A percentile compares a stretch with the other conserved stretches of the same genome.
These are phyloP conservation scores for Dioszegia crocea DNA, from an alignment of 768 basidiomycete species.

Conservation along the genomic window DNA sequence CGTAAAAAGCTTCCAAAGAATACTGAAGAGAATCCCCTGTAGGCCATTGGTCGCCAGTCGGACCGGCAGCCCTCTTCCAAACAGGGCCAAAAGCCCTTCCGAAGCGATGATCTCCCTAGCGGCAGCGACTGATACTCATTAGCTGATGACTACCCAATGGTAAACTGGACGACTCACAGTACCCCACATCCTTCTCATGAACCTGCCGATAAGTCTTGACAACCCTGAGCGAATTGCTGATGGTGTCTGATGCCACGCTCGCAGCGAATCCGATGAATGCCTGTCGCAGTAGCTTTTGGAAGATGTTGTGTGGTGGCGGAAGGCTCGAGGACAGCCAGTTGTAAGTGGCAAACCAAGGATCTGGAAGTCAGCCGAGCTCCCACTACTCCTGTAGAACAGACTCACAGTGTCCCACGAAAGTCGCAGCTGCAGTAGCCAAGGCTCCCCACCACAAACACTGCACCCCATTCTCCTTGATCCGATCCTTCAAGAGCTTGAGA, in stretches of 20 bases:
- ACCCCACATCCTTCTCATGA: slow-evolving; percentile 72
- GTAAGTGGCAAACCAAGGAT: slow-evolving; percentile 56
- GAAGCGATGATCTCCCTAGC: slow-evolving; percentile 68
- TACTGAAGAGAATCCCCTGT: slow-evolving; percentile 84
- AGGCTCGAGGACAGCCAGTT: slow-evolving; percentile 68
- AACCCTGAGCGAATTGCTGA: slow-evolving; percentile 84
- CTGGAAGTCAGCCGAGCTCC: slow-evolving; percentile 19
- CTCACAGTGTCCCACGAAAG: slow-evolving; percentile 78
- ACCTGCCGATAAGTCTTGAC: slow-evolving; percentile 96
- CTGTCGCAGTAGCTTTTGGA: slow-evolving; percentile 66
- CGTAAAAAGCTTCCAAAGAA: slow-evolving; percentile 86
- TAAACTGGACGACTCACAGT: slow-evolving; percentile 52
- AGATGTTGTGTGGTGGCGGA: slow-evolving; percentile 57
- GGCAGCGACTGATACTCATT: slow-evolving; percentile 55
- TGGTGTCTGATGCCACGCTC: slow-evolving; percentile 75
- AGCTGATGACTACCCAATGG: slow-evolving; percentile 12
- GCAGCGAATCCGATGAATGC: slow-evolving; percentile 89
- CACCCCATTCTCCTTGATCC: slow-evolving; percentile 71
- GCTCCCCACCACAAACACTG: slow-evolving; percentile 85
- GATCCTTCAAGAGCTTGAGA: slow-evolving; percentile 60
- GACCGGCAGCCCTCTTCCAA: slow-evolving; percentile 86
- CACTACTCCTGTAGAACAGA: neutral
- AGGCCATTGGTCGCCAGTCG: slow-evolving; percentile 83
- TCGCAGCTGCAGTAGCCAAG: slow-evolving; percentile 83
- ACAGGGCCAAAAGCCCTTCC: slow-evolving; percentile 74